Evolutionary conservation across 2,329 filamentous ascomycete genomes (phyloP).

Genomic region (Metarhizium humberi): DNA sequence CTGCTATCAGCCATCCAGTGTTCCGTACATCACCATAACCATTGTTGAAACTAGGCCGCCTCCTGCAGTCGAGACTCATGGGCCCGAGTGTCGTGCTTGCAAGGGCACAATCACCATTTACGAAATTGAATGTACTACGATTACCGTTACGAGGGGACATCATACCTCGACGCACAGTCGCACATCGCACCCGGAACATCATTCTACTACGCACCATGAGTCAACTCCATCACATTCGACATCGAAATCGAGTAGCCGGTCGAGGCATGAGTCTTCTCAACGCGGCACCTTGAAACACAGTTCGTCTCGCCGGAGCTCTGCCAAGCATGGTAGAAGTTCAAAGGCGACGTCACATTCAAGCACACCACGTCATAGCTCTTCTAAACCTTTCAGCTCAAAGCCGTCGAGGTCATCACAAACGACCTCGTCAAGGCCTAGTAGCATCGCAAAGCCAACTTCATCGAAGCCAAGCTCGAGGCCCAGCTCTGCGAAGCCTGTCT

Average conservation of each 20-base stretch:
- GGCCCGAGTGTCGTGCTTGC: conserved; percentile 2
- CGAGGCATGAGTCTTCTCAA: not conserved
- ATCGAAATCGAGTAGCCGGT: not conserved
- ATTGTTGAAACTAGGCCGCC: not conserved
- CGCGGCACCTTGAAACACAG: no score
- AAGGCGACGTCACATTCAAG: not conserved
- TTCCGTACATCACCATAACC: not conserved
- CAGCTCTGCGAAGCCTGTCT: no score
- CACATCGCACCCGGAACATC: not conserved
- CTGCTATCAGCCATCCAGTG: not conserved
- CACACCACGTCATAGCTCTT: not conserved
- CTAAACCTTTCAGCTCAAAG: not conserved
- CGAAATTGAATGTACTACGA: not conserved
- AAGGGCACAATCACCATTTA: conserved; percentile 4
- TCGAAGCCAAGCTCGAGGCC: not conserved
- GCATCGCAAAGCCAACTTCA: not conserved
- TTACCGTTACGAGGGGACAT: not conserved
- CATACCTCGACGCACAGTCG: not conserved
- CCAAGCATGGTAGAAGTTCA: not conserved
- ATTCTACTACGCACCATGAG: not conserved
- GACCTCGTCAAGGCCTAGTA: not conserved
- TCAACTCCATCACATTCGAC: not conserved
- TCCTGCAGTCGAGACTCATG: conserved; percentile 1
- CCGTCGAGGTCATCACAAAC: not conserved
- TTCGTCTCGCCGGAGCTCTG: not conserved